Evolutionary conservation across 768 basidiomycete genomes (phyloP).

Genomic region (Leccinum ochraceum): DNA sequence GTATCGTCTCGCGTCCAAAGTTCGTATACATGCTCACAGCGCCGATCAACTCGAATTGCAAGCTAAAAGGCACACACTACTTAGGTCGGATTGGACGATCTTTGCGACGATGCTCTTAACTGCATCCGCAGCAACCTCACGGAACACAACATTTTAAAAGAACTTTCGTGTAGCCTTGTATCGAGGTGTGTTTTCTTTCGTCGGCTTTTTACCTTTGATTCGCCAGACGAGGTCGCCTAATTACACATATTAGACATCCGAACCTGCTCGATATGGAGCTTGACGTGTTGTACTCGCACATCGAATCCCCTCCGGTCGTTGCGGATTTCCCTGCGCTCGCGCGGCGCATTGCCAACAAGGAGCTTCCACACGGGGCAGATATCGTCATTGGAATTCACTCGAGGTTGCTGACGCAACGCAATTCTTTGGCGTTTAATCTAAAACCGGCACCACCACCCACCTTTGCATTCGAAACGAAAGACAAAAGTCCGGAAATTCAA

Average conservation of each 20-base stretch:
- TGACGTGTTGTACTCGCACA: constrained; percentile 21
- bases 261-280: constrained; percentile 23
- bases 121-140: constrained; percentile 19
- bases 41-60: neutral
- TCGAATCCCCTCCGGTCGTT: constrained; percentile 16
- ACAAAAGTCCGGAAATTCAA: no score
- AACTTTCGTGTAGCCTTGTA: constrained; percentile 21
- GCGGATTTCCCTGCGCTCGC: constrained; percentile 13
- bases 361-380: constrained; percentile 10
- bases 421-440: neutral
- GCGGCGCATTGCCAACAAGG: constrained; percentile 17
- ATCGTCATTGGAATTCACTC: neutral
- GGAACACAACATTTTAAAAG: constrained; percentile 26
- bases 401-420: neutral
- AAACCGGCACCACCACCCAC: neutral
- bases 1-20: constrained; percentile 45
- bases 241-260: constrained; percentile 9
- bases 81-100: constrained; percentile 23
- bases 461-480: no score
- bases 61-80: neutral
- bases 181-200: constrained; percentile 12
- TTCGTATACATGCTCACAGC: constrained; percentile 2
- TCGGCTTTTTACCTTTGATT: neutral
- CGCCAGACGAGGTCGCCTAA: neutral
- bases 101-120: constrained; percentile 18